Evolutionary conservation across 352 stramenopile genomes (phyloP), one percentile per base, ranked within the genome.

Genomic region (Globisporangium canariense): DNA sequence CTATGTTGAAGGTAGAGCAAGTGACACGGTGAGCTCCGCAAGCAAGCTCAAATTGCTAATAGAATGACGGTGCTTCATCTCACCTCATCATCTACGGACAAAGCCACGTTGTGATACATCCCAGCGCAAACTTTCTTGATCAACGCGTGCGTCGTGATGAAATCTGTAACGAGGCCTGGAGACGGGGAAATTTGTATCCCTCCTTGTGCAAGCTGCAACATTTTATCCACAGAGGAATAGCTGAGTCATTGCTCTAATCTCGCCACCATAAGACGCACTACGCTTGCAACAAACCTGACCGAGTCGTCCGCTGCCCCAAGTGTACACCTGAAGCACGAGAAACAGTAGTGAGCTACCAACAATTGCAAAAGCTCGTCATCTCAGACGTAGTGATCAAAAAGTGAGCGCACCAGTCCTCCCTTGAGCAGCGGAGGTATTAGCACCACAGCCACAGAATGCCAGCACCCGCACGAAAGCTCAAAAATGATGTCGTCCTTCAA

Each of bases 291-390:
- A 65, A 64, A 97, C 78, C 74, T 98, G 91, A 5, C 94, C 93
- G 58, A 97, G 73, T n/a, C 90, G 96, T 0, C 94, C 93, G 49
- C 78, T 96, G n/a, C 92, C 92, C 90, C 90, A 98, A 3, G 92
- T 98, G 62, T 98, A 98, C 6, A 91, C 71, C 74, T 79, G 66
- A 13, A 13, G 3, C 18, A 30, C 8, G 9, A 66, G 64, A 11
- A 10, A 9, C 40, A 51, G 7, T 18, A 18, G 66, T 10, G 7
- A 14, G 10, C 28, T 14, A 49, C 6, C 55, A n/a, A 28, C 5
- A 40, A 14, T 18, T 43, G 28, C 30, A 51, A 16, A 47, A n/a
- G 4, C 36, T 28, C 10, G 40, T 5, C 50, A 56, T 18, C 11
- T 4, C 11, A 5, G 20, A 30, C 16, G 11, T 10, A 13, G 18